Base-by-base conservation (phyloP, 2,329 filamentous ascomycete genomes). In the Penicillium janthinellum region DNA sequence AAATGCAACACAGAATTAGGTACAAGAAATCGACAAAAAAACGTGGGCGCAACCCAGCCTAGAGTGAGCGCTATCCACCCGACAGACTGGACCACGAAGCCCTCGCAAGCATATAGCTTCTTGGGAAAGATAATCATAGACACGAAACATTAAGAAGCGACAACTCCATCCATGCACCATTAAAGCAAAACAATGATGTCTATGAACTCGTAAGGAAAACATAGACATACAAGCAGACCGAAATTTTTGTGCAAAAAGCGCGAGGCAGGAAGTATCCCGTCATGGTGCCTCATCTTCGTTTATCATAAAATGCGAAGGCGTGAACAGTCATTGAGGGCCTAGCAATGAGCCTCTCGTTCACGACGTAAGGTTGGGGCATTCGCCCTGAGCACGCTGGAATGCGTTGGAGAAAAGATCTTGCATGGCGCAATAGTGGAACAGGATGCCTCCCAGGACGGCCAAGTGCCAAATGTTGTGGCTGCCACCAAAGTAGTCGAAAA, bases 381-480 rank as follows among this genome's bases (percentile, higher is more conserved):
- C 75, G 20, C 75, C 82, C 72, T 87, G 74, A 2, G 89, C 90
- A 60, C 89, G 84, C 65, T 82, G 78, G 76, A 94, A 94, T 11
- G 91, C 91, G 42, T 84, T 84, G 4, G 89, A 84, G 72, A 99
- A 99, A 77, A 99, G 95, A 57, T 92, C 86, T 76, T 97, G 91
- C 94, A 99, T 97, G 17, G 95, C 95, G 22, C 85, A 84, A 78
- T 98, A 99, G 77, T 99, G 95, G 75, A 96, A 98, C n/a, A 98
- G 77, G 59, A 99, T 99, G 11, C 95, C 95, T 15, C 93, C 92
- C 31, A 99, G 81, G 11, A 99, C 95, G 7, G 95, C 95, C 37
- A 96, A 78, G 77, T 99, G 95, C 95, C 95, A 99, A 59, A 99
- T 87, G 76, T 99, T 99, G 79, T 99, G 95, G 75, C 91, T 96